Evolutionary conservation across 2,329 filamentous ascomycete species (phyloP), one percentile per base, ranked within the genome.

Genomic region (Calonectria leucothoes): DNA sequence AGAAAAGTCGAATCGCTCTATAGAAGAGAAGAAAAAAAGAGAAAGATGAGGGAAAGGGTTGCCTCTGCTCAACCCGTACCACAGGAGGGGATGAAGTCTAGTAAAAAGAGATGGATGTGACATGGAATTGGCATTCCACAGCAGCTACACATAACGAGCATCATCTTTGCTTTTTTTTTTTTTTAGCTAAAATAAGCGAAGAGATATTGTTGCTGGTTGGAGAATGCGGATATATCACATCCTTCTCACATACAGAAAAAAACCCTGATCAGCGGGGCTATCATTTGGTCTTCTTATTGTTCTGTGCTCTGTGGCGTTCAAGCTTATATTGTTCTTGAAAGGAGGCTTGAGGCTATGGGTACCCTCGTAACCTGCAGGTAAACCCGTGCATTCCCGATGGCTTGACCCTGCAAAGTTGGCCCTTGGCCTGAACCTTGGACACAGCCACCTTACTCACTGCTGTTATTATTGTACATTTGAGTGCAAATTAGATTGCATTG

Each of bases 251-350:
- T 65, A 70, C 49, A 59, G 74, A 72, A 76, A 74, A 73, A 61
- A 51, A 77, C 63, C 35, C 45, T 39, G 31, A 63, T 72, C 27
- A 39, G 55, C 27, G 67, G 74, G 75, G 73, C 51, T 73, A 76
- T 57, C 51, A 69, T 59, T 76, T 78, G 77, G 71, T 67, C 67
- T 79, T 83, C 76, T 76, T 80, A 84, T 84, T 84, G 82, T 84
- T 82, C 76, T 76, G 4, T 27, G 14, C 25, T 39, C 6, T 11
- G 55, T 61, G 55, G 55, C 55, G 55, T 20, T 39, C 33, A 20
- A 11, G 39, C 27, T 27, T 27, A 23, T 39, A 61, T 61, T 61
- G 55, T 61, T 61, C 55, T 37, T 29, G 35, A 39, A 61, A 39
- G 12, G 55, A 61, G 55, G 25, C 57, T 65, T 64, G 49, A 49